Base-by-base conservation (phyloP, 495 filamentous ascomycete genomes). In the Emericellopsis terricola region DNA sequence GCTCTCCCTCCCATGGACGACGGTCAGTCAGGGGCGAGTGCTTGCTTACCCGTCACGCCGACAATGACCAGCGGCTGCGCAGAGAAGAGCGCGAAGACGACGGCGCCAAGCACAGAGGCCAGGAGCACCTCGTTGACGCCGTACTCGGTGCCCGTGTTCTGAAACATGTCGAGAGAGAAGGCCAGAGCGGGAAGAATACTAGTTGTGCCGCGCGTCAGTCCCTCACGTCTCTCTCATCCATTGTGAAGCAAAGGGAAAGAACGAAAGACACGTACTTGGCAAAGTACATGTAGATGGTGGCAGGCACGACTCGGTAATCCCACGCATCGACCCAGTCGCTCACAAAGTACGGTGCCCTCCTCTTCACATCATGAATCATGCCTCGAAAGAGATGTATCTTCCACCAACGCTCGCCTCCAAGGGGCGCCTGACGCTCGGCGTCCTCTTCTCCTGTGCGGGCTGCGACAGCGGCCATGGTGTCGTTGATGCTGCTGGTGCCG, bases 251-350 rank as follows among this genome's bases (percentile, higher is more conserved):
- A 15, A 15, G 28, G 23, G 14, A 28, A 19, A 20, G 6, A 19
- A 32, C 28, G 20, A 14, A 8, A 19, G 29, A 15, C 4, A 45
- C 71, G 46, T 60, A 84, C 80, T 86, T 86, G 17, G 79, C 81
- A 62, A 86, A 87, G 55, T 83, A 87, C 79, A 85, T 89, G 53
- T 85, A 85, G 30, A 89, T 62, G 21, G 81, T 84, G 17, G 76
- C 77, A 21, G 81, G 78, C 18, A 89, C 61, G 24, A 84, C 75
- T 21, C 81, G 68, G 56, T 89, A 89, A 50, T 84, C 72, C 79
- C 78, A 84, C 2, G 81, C 81, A 57, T 87, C 81, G 19, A 55
- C 62, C 77, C 76, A 85, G 54, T 89, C 81, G 49, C 71, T 79
- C 57, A 55, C 60, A 44, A 84, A 89, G 49, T 64, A 86, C 8